A percentile compares a stretch with the other conserved stretches of the same genome.
phyloP scores from a whole-genome alignment of 2,329 filamentous ascomycete genomes.

The Apiospora aurea region DNA sequence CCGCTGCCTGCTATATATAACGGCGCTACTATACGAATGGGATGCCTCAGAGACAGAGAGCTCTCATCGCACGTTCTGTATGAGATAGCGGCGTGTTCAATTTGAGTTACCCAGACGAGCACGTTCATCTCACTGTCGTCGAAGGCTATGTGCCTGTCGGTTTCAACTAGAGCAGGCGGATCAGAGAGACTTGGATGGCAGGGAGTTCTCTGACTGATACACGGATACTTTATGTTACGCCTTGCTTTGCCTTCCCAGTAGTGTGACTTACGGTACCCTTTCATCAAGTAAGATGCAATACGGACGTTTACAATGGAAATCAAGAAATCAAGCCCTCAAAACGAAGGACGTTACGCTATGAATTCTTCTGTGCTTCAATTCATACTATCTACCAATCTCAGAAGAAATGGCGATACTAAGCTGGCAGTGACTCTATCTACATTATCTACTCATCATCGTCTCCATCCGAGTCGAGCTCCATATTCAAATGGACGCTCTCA shows the following conservation, averaged over 20 bases:
- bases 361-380: background rate
- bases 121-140: too few relatives aligned
- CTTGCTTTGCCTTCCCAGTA: background rate
- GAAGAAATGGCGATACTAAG: background rate
- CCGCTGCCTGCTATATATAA: background rate
- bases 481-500: conserved; percentile 65
- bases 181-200: too few relatives aligned
- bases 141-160: too few relatives aligned
- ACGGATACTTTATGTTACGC: background rate
- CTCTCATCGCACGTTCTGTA: background rate
- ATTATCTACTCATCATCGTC: conserved; percentile 35
- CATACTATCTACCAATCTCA: too few relatives aligned
- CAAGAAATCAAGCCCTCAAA: background rate
- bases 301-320: background rate
- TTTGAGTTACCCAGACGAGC: background rate
- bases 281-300: background rate
- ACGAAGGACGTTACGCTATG: background rate
- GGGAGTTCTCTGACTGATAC: background rate
- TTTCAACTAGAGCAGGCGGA: too few relatives aligned
- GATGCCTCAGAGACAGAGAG: background rate
- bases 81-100: background rate
- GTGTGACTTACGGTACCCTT: background rate
- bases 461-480: conserved; percentile 57
- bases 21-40: background rate
- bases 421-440: background rate